A percentile compares a stretch with the other conserved stretches of the same genome.
phyloP scores from a whole-genome alignment of 345 rosid species.

The Melastoma malabathricum region DNA sequence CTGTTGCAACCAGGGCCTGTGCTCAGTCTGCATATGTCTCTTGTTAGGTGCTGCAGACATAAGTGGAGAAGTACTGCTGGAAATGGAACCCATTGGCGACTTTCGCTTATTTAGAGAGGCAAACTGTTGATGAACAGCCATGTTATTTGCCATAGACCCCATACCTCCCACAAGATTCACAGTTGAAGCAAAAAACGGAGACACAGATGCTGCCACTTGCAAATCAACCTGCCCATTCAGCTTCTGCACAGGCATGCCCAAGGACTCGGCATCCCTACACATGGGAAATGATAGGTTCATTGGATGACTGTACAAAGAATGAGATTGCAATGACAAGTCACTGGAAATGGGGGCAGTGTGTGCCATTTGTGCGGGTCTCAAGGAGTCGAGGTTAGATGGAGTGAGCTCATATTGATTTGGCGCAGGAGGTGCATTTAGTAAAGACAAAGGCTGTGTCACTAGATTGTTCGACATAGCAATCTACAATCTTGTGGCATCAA shows the following conservation, averaged over 20 bases:
- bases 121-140: constrained; percentile 20
- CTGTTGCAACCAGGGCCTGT: constrained; percentile 81
- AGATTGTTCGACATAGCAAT: constrained; percentile 41
- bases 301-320: constrained; percentile 13
- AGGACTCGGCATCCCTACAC: constrained; percentile 9
- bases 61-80: constrained; percentile 20
- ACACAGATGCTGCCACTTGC: too few species aligned
- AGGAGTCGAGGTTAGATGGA: constrained; percentile 22
- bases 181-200: too few species aligned
- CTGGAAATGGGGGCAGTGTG: constrained; percentile 15
- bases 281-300: constrained; percentile 10
- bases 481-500: constrained; percentile 4
- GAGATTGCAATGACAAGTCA: constrained; percentile 15
- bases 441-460: constrained; percentile 29
- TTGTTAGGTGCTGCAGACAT: constrained; percentile 31
- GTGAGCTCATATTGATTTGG: constrained; percentile 32
- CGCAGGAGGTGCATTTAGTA: constrained; percentile 16
- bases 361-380: constrained; percentile 26
- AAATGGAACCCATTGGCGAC: constrained; percentile 28
- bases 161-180: constrained; percentile 14
- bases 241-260: too few species aligned
- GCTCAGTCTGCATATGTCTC: constrained; percentile 40
- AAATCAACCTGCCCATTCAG: too few species aligned
- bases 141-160: constrained; percentile 17
- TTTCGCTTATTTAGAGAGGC: constrained; percentile 41